These are phyloP conservation scores for Cystoisospora suis DNA, from an alignment of 169 alveolate species.

Conservation along the genomic window DNA sequence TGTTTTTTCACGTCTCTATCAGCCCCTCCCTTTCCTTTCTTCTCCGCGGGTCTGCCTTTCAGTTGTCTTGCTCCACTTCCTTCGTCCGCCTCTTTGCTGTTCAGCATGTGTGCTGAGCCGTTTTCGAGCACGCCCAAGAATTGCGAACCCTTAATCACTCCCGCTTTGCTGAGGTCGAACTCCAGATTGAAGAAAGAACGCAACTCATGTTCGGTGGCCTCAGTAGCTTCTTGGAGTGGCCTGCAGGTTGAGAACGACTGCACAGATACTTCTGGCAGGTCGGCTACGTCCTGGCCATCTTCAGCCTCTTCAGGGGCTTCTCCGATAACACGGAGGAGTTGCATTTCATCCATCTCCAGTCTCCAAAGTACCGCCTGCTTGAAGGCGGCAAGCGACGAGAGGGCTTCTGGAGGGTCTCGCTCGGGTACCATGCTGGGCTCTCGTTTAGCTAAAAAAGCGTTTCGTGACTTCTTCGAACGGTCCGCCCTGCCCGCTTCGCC, in stretches of 20 bases:
- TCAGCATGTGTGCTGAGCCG: background rate
- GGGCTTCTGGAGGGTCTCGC: constrained; percentile 12
- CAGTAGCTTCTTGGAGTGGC: background rate
- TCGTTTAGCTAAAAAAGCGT: background rate
- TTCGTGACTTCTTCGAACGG: background rate
- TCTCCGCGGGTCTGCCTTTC: background rate
- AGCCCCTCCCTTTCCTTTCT: background rate
- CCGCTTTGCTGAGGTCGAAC: background rate
- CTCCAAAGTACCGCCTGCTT: constrained; percentile 16
- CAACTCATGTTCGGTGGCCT: background rate
- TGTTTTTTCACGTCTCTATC: background rate
- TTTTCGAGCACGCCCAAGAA: background rate
- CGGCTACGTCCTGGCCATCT: background rate
- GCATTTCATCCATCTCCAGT: background rate
- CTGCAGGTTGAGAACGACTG: background rate
- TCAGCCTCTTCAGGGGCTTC: background rate
- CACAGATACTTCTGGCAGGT: background rate
- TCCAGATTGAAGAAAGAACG: background rate
- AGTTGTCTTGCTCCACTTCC: background rate
- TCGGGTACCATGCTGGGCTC: background rate
- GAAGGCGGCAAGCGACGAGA: background rate
- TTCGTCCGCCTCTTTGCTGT: background rate
- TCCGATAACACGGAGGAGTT: background rate
- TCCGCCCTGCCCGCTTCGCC: constrained; percentile 18
- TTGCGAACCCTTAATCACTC: background rate